phyloP scores from a whole-genome alignment of 2,329 filamentous ascomycete species.

The Laburnicola sp. region DNA sequence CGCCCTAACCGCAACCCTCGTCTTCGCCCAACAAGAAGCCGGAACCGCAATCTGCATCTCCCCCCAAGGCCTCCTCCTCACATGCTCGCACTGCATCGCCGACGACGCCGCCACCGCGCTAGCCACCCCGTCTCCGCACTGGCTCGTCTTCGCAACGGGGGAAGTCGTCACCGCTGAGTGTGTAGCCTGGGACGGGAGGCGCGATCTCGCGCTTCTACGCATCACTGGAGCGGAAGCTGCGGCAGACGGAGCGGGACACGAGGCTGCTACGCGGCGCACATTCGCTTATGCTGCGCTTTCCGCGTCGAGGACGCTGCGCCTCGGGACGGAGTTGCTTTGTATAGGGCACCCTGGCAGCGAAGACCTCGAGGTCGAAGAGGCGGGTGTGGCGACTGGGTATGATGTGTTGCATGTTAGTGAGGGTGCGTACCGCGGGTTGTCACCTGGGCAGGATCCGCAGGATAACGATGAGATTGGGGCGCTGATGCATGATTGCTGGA shows the following conservation, averaged over 20 bases:
- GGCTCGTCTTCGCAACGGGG: constrained; percentile 52
- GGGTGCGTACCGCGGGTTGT: constrained; percentile 49
- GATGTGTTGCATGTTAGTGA: constrained; percentile 53
- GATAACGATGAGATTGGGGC: constrained; percentile 58
- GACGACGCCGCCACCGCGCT: constrained; percentile 30
- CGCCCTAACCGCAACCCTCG: constrained; percentile 29
- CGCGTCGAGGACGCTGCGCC: constrained; percentile 9
- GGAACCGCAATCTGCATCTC: constrained; percentile 56
- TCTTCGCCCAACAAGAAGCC: constrained; percentile 56
- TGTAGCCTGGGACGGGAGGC: constrained; percentile 47
- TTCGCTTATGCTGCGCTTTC: constrained; percentile 24
- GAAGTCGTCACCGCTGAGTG: constrained; percentile 46
- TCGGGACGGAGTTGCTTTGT: constrained; percentile 33
- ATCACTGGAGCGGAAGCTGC: constrained; percentile 40
- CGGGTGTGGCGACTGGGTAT: constrained; percentile 49
- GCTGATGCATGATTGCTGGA: constrained; percentile 59
- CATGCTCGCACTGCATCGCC: constrained; percentile 57
- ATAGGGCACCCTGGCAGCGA: constrained; percentile 49
- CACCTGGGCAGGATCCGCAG: constrained; percentile 48
- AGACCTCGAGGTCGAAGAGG: constrained; percentile 49
- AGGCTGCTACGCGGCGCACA: neutral
- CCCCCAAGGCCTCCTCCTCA: constrained; percentile 51
- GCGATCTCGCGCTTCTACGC: constrained; percentile 54
- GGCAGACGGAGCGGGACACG: neutral
- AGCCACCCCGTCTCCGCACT: constrained; percentile 16